phyloP scores from a whole-genome alignment of 345 rosid species.

The Aquilaria yunnanensis region DNA sequence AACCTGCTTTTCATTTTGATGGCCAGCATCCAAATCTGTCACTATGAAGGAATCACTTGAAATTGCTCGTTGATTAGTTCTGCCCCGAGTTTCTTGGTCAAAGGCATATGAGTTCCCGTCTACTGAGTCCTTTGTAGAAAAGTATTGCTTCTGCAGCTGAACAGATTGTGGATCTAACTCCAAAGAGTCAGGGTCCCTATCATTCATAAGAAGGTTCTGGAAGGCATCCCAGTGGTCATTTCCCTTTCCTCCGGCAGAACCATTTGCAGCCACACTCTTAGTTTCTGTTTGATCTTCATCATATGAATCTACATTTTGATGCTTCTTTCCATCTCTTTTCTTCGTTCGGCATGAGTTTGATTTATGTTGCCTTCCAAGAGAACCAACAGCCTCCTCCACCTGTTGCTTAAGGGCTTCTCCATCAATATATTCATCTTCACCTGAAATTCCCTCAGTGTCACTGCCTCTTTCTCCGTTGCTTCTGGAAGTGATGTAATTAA shows the following conservation, averaged over 20 bases:
- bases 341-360: conserved; percentile 45
- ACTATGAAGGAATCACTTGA: conserved; percentile 57
- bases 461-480: conserved; percentile 56
- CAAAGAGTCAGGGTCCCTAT: conserved; percentile 36
- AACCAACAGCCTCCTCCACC: conserved; percentile 83
- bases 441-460: conserved; percentile 49
- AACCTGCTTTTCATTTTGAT: conserved; percentile 28
- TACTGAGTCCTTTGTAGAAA: conserved; percentile 22
- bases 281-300: conserved; percentile 28
- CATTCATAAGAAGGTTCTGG: conserved; percentile 73
- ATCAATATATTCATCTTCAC: conserved; percentile 55
- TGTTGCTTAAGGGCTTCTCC: conserved; percentile 70
- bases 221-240: conserved; percentile 79
- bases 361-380: conserved; percentile 58
- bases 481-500: conserved; percentile 86
- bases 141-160: conserved; percentile 27
- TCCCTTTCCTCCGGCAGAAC: conserved; percentile 34
- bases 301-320: conserved; percentile 17
- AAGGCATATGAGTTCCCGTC: conserved; percentile 25
- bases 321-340: conserved; percentile 37
- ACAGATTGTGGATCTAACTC: conserved; percentile 25
- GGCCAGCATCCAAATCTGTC: conserved; percentile 27
- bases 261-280: conserved; percentile 13
- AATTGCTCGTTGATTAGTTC: conserved; percentile 33
- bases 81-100: conserved; percentile 34